A percentile compares a stretch with the other conserved stretches of the same genome.
phyloP scores from a whole-genome alignment of 768 basidiomycete species.

The Lanmaoa rubissima region DNA sequence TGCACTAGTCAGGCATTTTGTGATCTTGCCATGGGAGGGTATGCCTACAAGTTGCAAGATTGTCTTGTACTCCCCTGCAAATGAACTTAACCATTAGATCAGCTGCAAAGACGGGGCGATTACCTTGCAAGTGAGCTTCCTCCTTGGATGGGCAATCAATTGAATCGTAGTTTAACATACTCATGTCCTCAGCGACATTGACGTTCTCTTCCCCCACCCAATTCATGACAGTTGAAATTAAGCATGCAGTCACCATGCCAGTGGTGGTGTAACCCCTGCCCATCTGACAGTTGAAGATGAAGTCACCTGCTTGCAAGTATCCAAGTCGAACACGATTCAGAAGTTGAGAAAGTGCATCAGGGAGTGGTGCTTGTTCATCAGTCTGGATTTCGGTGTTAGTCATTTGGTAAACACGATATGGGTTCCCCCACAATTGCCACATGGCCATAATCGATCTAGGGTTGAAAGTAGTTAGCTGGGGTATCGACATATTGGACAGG shows the following conservation, averaged over 20 bases:
- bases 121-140: no score
- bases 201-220: constrained; percentile 51
- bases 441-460: constrained; percentile 81
- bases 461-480: constrained; percentile 1
- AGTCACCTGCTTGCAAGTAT: constrained; percentile 62
- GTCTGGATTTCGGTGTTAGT: constrained; percentile 53
- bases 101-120: no score
- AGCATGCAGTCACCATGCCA: constrained; percentile 88
- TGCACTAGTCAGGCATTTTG: constrained; percentile 85
- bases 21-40: constrained; percentile 86
- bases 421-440: constrained; percentile 72
- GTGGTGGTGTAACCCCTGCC: constrained; percentile 89
- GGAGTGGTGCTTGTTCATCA: constrained; percentile 95
- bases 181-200: constrained; percentile 38
- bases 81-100: no score
- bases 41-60: constrained; percentile 93
- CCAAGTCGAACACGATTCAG: constrained; percentile 67
- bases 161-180: no score
- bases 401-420: background rate
- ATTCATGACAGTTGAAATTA: constrained; percentile 73
- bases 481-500: background rate
- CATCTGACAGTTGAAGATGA: constrained; percentile 98
- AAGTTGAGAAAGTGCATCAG: constrained; percentile 78
- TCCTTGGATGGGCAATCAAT: no score
- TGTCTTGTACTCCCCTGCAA: constrained; percentile 92